Evolutionary conservation across 2,329 filamentous ascomycete species (phyloP).

Genomic region (Claviceps pazoutovae): DNA sequence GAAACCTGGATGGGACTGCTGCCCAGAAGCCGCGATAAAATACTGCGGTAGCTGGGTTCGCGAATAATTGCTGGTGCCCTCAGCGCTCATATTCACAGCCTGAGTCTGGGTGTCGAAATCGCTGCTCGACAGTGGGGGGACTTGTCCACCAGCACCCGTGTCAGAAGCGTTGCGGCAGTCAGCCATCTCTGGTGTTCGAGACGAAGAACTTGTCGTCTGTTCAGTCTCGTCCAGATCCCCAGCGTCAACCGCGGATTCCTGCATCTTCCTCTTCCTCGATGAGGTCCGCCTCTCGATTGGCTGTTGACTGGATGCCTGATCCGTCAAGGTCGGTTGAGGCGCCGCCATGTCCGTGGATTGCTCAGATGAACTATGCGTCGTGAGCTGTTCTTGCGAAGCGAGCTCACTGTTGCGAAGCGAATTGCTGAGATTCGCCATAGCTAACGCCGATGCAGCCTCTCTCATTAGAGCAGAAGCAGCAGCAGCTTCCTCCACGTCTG

Average conservation of each 20-base stretch:
- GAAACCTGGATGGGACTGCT: background rate
- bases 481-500: background rate
- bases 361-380: background rate
- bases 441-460: background rate
- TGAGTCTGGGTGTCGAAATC: background rate
- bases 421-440: background rate
- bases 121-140: background rate
- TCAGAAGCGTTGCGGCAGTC: slow-evolving; percentile 1
- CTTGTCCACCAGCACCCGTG: background rate
- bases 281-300: background rate
- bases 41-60: background rate
- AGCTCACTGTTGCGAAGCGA: background rate
- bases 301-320: background rate
- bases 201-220: background rate
- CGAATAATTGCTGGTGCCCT: background rate
- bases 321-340: background rate
- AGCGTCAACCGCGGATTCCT: background rate
- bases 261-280: slow-evolving; percentile 3
- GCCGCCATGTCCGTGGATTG: background rate
- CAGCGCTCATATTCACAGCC: background rate
- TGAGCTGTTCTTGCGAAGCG: background rate
- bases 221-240: background rate
- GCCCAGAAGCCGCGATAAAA: background rate
- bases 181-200: background rate
- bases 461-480: background rate